Evolutionary conservation across 1,284 basidiomycete species (phyloP), one percentile per base, ranked within the genome.

Genomic region (Naganishia cerealis): DNA sequence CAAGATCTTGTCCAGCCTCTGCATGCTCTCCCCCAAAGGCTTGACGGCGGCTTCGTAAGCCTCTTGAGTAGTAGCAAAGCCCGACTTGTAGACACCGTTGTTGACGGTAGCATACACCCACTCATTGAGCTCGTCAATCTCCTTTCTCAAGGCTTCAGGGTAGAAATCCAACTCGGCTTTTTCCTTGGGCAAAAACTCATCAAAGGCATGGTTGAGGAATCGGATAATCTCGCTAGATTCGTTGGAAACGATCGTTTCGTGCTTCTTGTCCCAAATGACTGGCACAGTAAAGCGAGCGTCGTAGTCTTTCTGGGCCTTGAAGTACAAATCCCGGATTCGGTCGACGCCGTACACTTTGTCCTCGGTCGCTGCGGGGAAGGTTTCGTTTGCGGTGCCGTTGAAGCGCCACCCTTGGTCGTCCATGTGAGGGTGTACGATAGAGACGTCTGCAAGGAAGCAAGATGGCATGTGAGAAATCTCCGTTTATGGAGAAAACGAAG

Each of bases 201-300:
- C 88, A 82, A 96, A 95, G 9, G 85, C 78, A 26, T 69, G 66
- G 80, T 96, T 96, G 81, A 97, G 86, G 55, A 94, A 90, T 65
- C 95, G 88, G 74, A 98, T 93, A 75, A 98, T 94, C 81, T 96
- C 93, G 0, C 89, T 88, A 72, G 88, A 91, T 78, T 97, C 94
- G 79, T 96, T 99, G 83, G 91, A 96, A 67, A 99, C 96, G 73
- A 99, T 91, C 43, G 90, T 92, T 67, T 89, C 81, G 48, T 80
- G 83, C 81, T 96, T 91, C 83, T 89, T 95, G 83, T 98, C 96
- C 92, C 93, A 99, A 1, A 98, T 83, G 57, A 94, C 82, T n/a
- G 95, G 94, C 2, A 94, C 92, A 4, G 92, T 92, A 83, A 91
- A 93, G 61, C 88, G 87, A 66, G 76, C 77, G 33, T 52, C 36